Base-by-base conservation (phyloP, 23 red algal genomes). In the Chondrus crispus region DNA sequence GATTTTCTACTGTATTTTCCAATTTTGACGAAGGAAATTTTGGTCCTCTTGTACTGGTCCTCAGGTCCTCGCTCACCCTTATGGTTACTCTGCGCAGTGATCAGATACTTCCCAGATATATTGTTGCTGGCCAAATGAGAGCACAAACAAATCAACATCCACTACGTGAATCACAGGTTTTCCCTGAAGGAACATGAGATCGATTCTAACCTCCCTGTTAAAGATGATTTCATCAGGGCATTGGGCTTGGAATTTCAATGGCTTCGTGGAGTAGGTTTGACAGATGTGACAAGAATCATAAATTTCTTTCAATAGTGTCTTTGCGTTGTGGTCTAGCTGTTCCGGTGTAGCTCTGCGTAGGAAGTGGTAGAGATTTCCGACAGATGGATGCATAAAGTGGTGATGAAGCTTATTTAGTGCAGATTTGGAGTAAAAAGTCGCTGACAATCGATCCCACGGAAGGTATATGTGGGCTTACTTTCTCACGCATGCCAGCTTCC, bases 111-210 rank as follows among this genome's bases (percentile, higher is more conserved):
- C n/a, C n/a, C n/a, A n/a, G n/a, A n/a, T n/a, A n/a, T n/a, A n/a
- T n/a, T n/a, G n/a, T n/a, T n/a, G n/a, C n/a, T n/a, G n/a, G n/a
- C n/a, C n/a, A n/a, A n/a, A n/a, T n/a, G n/a, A n/a, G n/a, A n/a
- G n/a, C n/a, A n/a, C n/a, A n/a, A n/a, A n/a, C n/a, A n/a, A n/a
- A n/a, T n/a, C n/a, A n/a, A n/a, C n/a, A n/a, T 62, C 18, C 19
- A 82, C 78, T 82, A 62, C 51, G 33, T 82, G 78, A 51, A 82
- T 40, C 24, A 51, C 51, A 35, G 78, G 46, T 19, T 82, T 50
- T 24, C 51, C 51, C n/a, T 82, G 24, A 53, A 82, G 26, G 4
- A n/a, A 82, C 20, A 82, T n/a, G 30, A 82, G 78, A 60, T 82
- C 78, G n/a, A 58, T 82, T 20, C 24, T 38, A 28, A 82, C 28